Percentiles rank a stretch among this genome's conserved stretches.
Evolutionary conservation across 2,329 filamentous ascomycete genomes (phyloP).

Genomic region (Tolypocladium tropicale): DNA sequence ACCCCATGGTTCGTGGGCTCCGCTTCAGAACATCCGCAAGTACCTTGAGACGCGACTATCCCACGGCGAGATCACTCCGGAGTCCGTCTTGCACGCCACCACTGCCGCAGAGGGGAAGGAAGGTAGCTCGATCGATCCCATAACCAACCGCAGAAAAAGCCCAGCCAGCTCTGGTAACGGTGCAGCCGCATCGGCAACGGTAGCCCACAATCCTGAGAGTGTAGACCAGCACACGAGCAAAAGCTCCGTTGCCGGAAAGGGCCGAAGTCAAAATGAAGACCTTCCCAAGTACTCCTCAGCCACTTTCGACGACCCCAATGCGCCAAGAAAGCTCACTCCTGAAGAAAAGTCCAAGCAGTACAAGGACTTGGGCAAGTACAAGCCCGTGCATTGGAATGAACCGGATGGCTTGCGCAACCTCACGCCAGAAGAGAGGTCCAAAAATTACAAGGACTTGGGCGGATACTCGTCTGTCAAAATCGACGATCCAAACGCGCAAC

Average conservation of each 20-base stretch:
- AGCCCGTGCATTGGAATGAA: slow-evolving; percentile 7
- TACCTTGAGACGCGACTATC: slow-evolving; percentile 14
- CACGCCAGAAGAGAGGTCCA: slow-evolving; percentile 18
- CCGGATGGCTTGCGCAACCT: slow-evolving; percentile 12
- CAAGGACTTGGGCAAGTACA: slow-evolving; percentile 26
- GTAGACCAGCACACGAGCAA: not conserved
- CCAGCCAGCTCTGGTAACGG: not conserved
- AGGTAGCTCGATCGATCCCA: slow-evolving; percentile 38
- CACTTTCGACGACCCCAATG: slow-evolving; percentile 16
- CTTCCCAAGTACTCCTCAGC: slow-evolving; percentile 21
- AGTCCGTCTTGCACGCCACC: slow-evolving; percentile 15
- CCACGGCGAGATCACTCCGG: slow-evolving; percentile 10
- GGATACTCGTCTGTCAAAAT: slow-evolving; percentile 14
- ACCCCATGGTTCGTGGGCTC: slow-evolving; percentile 18
- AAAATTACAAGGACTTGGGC: slow-evolving; percentile 23
- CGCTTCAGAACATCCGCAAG: slow-evolving; percentile 22
- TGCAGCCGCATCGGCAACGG: not conserved
- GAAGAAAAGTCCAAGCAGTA: slow-evolving; percentile 20
- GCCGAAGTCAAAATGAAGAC: slow-evolving; percentile 10
- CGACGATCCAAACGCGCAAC: slow-evolving; percentile 15
- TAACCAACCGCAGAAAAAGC: slow-evolving; percentile 40
- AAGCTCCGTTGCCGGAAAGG: not conserved
- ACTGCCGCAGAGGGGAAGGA: slow-evolving; percentile 6
- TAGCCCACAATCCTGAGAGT: not conserved
- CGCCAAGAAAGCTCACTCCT: slow-evolving; percentile 12